Percentiles rank a stretch among this genome's conserved stretches.
Evolutionary conservation across 1,284 basidiomycete genomes (phyloP).

Genomic region (Wallemia hederae): DNA sequence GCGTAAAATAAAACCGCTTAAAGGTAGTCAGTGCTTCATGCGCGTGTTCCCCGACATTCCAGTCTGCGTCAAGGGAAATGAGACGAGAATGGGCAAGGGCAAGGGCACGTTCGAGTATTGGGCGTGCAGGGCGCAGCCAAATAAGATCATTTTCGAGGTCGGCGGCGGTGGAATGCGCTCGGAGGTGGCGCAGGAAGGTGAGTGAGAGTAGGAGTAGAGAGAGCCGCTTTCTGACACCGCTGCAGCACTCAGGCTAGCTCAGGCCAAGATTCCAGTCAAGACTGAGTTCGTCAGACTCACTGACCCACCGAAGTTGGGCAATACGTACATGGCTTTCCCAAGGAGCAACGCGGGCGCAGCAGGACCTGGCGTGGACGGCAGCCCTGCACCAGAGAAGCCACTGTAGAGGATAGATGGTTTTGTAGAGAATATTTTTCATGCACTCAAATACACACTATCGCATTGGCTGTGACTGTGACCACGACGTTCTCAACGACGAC

Average conservation of each 20-base stretch:
- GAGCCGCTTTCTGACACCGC: conserved; percentile 1
- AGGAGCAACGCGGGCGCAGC: not conserved
- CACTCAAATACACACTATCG: not conserved
- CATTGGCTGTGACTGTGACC: not conserved
- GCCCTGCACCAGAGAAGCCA: not conserved
- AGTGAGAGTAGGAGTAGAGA: conserved; percentile 8
- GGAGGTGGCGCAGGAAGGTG: conserved; percentile 75
- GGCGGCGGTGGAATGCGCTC: conserved; percentile 69
- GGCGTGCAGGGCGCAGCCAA: conserved; percentile 65
- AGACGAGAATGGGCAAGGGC: conserved; percentile 98
- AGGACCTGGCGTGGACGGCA: not conserved
- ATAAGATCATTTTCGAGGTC: conserved; percentile 79
- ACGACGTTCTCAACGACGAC: too few species aligned
- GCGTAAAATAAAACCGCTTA: conserved; percentile 67
- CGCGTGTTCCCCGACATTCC: conserved; percentile 89
- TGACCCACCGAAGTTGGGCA: conserved; percentile 48
- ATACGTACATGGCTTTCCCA: conserved; percentile 10
- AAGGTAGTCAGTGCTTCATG: conserved; percentile 63
- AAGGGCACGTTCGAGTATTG: conserved; percentile 94
- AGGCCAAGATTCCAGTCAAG: conserved; percentile 60
- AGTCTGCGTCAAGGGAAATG: conserved; percentile 94
- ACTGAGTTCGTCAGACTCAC: conserved; percentile 59
- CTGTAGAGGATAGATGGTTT: too few species aligned
- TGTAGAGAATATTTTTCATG: not conserved
- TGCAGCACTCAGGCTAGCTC: conserved; percentile 56